phyloP scores from a whole-genome alignment of 305 asterid species.

The Nicotiana rustica region DNA sequence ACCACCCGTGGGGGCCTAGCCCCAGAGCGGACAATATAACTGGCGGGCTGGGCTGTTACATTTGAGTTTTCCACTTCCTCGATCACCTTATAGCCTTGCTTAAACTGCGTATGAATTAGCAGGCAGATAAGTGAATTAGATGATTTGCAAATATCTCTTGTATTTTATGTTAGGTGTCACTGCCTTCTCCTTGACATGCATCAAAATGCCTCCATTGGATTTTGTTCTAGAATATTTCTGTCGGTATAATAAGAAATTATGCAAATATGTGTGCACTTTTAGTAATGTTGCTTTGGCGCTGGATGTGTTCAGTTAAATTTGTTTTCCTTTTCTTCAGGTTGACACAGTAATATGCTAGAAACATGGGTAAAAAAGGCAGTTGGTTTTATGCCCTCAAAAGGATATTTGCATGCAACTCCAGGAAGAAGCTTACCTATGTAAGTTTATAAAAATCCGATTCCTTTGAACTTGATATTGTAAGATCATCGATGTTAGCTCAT shows the following conservation, averaged over 20 bases:
- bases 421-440: conserved; percentile 71
- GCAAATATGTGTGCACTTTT: background rate
- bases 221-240: conserved; percentile 2
- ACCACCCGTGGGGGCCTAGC: too few species aligned
- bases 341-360: conserved; percentile 67
- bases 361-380: conserved; percentile 95
- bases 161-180: background rate
- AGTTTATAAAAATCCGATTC: conserved; percentile 40
- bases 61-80: background rate
- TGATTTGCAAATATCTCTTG: background rate
- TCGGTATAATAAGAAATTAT: background rate
- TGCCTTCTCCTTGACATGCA: background rate
- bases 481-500: background rate
- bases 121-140: background rate
- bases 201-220: conserved; percentile 15
- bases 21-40: too few species aligned
- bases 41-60: too few species aligned
- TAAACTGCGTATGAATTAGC: background rate
- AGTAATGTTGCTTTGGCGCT: background rate
- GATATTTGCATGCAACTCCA: conserved; percentile 70
- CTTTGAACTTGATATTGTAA: background rate
- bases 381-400: conserved; percentile 90
- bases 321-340: conserved; percentile 47
- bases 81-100: background rate
- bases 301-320: background rate